Conservation (phyloP, 2,329 filamentous ascomycete genomes). For the Pseudogymnoascus sp. region DNA sequence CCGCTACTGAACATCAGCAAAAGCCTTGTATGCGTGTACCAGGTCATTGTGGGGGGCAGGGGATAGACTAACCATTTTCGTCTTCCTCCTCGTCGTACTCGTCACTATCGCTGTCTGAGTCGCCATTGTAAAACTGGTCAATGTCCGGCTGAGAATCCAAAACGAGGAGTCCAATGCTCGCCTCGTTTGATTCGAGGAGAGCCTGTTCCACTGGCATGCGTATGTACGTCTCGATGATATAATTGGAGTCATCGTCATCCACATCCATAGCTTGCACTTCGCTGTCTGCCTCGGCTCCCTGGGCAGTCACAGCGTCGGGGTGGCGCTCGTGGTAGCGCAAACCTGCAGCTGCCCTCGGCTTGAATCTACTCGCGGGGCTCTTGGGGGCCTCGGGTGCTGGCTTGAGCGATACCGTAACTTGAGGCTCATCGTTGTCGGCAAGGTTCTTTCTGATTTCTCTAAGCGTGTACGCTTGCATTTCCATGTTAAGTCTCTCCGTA, state of each 20-base stretch:
- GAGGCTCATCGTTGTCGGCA: slow-evolving; percentile 26
- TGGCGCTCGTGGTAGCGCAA: slow-evolving; percentile 51
- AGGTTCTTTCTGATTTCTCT: slow-evolving; percentile 50
- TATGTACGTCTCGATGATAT: slow-evolving; percentile 58
- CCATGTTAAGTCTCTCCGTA: slow-evolving; percentile 40
- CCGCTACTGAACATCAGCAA: slow-evolving; percentile 42
- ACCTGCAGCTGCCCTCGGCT: slow-evolving; percentile 46
- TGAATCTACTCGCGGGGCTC: slow-evolving; percentile 36
- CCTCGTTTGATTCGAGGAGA: slow-evolving; percentile 38
- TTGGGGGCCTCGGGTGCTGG: slow-evolving; percentile 14
- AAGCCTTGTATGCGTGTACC: background rate
- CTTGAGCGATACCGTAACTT: background rate
- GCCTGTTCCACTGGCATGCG: slow-evolving; percentile 50
- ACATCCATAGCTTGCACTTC: slow-evolving; percentile 31
- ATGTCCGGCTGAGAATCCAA: slow-evolving; percentile 32
- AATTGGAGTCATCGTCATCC: slow-evolving; percentile 48
- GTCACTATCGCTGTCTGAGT: slow-evolving; percentile 51
- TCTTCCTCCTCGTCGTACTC: slow-evolving; percentile 53
- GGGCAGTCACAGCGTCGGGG: slow-evolving; percentile 33
- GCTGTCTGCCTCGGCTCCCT: slow-evolving; percentile 22
- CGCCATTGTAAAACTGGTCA: slow-evolving; percentile 52
- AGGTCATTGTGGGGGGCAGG: background rate
- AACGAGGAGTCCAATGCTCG: slow-evolving; percentile 37
- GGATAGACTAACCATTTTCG: slow-evolving; percentile 48
- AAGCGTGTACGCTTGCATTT: slow-evolving; percentile 54